Conservation (phyloP, 768 basidiomycete species). For the Mrakia hoshinonis region DNA sequence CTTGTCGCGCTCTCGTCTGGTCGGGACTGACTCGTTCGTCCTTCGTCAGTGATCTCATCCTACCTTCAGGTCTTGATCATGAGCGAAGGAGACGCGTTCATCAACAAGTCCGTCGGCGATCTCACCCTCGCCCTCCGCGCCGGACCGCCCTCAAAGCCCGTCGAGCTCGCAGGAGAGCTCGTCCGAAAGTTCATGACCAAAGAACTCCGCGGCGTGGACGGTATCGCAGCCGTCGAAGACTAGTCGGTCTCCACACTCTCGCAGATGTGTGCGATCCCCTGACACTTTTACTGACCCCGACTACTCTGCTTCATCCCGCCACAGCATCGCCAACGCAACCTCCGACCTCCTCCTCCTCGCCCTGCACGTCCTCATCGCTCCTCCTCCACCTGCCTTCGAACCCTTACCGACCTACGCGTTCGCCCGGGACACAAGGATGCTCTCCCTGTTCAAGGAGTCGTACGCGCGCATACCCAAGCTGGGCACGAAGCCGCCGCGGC, state of each 20-base stretch:
- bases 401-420: slow-evolving; percentile 69
- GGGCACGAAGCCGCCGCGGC: slow-evolving; percentile 48
- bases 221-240: slow-evolving; percentile 74
- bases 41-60: slow-evolving; percentile 70
- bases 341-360: slow-evolving; percentile 50
- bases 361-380: neutral
- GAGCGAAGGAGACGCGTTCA: slow-evolving; percentile 90
- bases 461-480: slow-evolving; percentile 38
- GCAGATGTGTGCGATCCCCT: neutral
- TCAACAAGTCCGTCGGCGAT: slow-evolving; percentile 60
- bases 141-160: slow-evolving; percentile 60
- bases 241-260: slow-evolving; percentile 53
- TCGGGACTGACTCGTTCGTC: slow-evolving; percentile 36
- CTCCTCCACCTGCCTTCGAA: neutral
- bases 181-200: slow-evolving; percentile 79
- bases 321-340: slow-evolving; percentile 69
- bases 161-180: slow-evolving; percentile 61
- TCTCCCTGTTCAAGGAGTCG: slow-evolving; percentile 41
- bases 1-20: neutral
- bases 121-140: slow-evolving; percentile 61
- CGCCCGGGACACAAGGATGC: slow-evolving; percentile 73
- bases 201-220: slow-evolving; percentile 57
- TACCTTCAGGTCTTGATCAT: slow-evolving; percentile 92
- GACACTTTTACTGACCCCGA: neutral
- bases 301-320: slow-evolving; percentile 4